Evolutionary conservation across 805 yeast genomes (phyloP).

Genomic region (Wickerhamiella occidentalis): DNA sequence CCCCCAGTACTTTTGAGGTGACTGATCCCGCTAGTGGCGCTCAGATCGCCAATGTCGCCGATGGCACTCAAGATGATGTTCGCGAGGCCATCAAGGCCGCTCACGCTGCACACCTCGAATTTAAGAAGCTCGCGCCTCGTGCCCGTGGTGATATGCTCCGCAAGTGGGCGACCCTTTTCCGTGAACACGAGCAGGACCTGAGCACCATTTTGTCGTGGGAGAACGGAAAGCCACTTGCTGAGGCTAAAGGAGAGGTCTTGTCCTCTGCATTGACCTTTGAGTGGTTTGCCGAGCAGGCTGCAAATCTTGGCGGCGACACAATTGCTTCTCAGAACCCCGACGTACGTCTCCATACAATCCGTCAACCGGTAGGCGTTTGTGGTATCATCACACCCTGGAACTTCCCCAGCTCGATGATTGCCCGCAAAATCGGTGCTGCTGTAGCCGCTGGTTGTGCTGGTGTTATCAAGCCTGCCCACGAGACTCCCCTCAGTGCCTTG

Average conservation of each 20-base stretch:
- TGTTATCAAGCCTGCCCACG: conserved; percentile 65
- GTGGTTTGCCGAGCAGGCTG: conserved; percentile 76
- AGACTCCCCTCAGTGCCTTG: conserved; percentile 62
- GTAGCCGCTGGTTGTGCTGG: conserved; percentile 70
- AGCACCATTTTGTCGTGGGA: conserved; percentile 54
- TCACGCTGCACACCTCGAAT: conserved; percentile 38
- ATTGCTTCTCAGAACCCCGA: conserved; percentile 42
- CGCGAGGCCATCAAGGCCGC: conserved; percentile 47
- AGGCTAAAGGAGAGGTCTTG: conserved; percentile 56
- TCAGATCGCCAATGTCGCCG: conserved; percentile 43
- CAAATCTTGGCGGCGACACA: conserved; percentile 54
- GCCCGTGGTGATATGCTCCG: conserved; percentile 42
- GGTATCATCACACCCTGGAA: conserved; percentile 79
- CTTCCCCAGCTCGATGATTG: conserved; percentile 69
- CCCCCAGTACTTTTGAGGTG: conserved; percentile 43
- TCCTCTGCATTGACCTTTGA: conserved; percentile 69
- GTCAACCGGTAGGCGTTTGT: conserved; percentile 73
- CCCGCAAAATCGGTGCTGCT: conserved; percentile 65
- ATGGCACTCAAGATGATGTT: conserved; percentile 40
- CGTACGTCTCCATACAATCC: conserved; percentile 42
- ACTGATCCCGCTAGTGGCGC: conserved; percentile 61
- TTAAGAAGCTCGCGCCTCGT: conserved; percentile 44
- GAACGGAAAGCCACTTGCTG: conserved; percentile 62
- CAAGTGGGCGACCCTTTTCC: conserved; percentile 41
- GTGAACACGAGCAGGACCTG: conserved; percentile 49